Percentiles rank a stretch among this genome's conserved stretches.
These are phyloP conservation scores for Simmondsia chinensis DNA, from an alignment of 148 eudicot genomes.

Conservation along the genomic window DNA sequence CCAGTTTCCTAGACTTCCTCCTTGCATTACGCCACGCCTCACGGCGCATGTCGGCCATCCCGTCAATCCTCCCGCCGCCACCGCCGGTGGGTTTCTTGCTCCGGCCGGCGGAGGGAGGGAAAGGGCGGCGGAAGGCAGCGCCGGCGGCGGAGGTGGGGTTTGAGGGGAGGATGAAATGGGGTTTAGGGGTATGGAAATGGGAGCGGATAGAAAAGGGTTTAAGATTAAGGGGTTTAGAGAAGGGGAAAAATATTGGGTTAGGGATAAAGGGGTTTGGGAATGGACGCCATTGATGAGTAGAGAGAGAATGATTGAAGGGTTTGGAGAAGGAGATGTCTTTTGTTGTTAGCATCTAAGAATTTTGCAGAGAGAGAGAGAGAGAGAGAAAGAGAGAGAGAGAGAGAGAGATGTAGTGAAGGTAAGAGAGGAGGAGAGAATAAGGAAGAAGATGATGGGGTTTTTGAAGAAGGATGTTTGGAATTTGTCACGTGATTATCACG, in stretches of 20 bases:
- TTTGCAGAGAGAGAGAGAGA: background rate
- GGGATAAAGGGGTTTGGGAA: conserved; percentile 20
- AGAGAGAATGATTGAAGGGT: conserved; percentile 48
- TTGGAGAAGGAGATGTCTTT: conserved; percentile 39
- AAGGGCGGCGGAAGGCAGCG: no score
- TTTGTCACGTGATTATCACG: no score
- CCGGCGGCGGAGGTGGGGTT: conserved; percentile 15
- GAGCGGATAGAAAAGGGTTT: conserved; percentile 12
- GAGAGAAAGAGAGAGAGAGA: no score
- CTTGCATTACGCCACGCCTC: conserved; percentile 64
- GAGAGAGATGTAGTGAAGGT: no score
- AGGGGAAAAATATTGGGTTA: background rate
- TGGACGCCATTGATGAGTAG: conserved; percentile 16
- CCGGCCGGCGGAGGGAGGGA: conserved; percentile 67
- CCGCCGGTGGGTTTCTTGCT: conserved; percentile 50
- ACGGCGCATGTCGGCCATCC: conserved; percentile 59
- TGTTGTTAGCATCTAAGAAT: conserved; percentile 30
- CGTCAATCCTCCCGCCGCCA: conserved; percentile 63
- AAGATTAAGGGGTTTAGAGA: background rate
- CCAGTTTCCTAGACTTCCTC: conserved; percentile 40
- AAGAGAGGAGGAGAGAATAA: no score
- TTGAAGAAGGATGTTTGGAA: no score
- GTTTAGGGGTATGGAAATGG: conserved; percentile 10
- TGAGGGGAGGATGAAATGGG: conserved; percentile 11
- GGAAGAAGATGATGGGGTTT: no score